phyloP scores from a whole-genome alignment of 2,329 filamentous ascomycete species.

The Fusarium sp. region DNA sequence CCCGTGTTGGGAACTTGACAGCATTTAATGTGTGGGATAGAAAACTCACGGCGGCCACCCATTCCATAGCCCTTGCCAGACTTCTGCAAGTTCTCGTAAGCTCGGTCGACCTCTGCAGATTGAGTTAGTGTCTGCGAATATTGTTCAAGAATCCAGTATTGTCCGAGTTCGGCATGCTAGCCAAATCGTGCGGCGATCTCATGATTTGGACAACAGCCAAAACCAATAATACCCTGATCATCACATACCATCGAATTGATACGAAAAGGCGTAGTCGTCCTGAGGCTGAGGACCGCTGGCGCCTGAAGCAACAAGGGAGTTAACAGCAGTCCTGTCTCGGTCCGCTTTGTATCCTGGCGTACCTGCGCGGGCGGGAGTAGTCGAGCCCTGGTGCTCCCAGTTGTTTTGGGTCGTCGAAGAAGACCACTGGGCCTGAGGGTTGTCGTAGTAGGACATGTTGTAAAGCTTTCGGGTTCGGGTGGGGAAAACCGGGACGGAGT shows the following conservation, averaged over 20 bases:
- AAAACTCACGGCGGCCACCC: slow-evolving; percentile 84
- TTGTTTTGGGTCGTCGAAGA: slow-evolving; percentile 54
- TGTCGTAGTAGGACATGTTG: slow-evolving; percentile 63
- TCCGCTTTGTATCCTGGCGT: slow-evolving; percentile 31
- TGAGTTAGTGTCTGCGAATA: slow-evolving; percentile 33
- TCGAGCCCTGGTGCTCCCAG: slow-evolving; percentile 61
- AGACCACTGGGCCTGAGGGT: slow-evolving; percentile 59
- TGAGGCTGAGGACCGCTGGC: slow-evolving; percentile 80
- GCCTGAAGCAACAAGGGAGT: slow-evolving; percentile 61
- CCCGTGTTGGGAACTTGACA: slow-evolving; percentile 30
- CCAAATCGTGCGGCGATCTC: neutral
- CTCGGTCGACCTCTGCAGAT: slow-evolving; percentile 88
- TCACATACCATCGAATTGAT: slow-evolving; percentile 89
- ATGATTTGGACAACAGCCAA: neutral
- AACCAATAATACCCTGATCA: slow-evolving; percentile 1
- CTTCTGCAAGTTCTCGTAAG: slow-evolving; percentile 95
- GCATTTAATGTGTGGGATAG: slow-evolving; percentile 38
- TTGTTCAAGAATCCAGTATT: neutral
- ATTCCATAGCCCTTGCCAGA: slow-evolving; percentile 90
- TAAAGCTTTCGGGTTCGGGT: slow-evolving; percentile 27
- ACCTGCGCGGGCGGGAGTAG: slow-evolving; percentile 59
- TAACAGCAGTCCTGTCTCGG: slow-evolving; percentile 12
- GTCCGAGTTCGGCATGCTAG: neutral
- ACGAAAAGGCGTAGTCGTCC: slow-evolving; percentile 85
- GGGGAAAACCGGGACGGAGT: slow-evolving; percentile 36